Evolutionary conservation across 495 filamentous ascomycete species (phyloP).

Genomic region (Hypoxylon crocopeplum): DNA sequence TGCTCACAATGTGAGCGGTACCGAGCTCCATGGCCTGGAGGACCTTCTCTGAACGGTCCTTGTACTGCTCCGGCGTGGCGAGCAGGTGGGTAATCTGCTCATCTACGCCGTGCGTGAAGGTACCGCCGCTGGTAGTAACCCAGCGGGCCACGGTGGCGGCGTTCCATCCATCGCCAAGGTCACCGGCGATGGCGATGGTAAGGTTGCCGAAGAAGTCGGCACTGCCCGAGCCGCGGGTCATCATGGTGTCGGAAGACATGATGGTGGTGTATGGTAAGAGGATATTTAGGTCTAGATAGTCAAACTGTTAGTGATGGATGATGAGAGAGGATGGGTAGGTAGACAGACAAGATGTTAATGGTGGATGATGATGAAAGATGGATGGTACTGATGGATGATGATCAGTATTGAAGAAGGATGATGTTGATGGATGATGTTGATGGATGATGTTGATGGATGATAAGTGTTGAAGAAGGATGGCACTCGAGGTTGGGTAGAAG

Average conservation of each 20-base stretch:
- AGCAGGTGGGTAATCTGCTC: conserved; percentile 47
- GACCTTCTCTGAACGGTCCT: conserved; percentile 27
- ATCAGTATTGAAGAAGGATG: too few species aligned
- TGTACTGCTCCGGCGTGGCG: conserved; percentile 41
- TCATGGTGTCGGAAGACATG: background rate
- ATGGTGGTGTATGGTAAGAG: too few species aligned
- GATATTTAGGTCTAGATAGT: too few species aligned
- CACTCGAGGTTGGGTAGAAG: too few species aligned
- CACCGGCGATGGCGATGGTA: conserved; percentile 40
- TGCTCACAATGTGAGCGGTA: conserved; percentile 42
- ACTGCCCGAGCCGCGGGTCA: background rate
- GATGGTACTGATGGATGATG: too few species aligned
- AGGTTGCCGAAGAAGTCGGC: conserved; percentile 34
- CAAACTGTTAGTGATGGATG: too few species aligned
- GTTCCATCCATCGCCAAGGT: conserved; percentile 40
- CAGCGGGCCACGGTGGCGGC: conserved; percentile 43
- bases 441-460: too few species aligned
- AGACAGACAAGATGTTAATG: too few species aligned
- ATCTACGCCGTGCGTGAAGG: conserved; percentile 28
- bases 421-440: too few species aligned
- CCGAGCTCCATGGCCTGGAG: conserved; percentile 27
- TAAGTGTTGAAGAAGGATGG: too few species aligned
- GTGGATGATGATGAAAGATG: too few species aligned
- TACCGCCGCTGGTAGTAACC: conserved; percentile 39
- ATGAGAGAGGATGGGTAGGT: too few species aligned